These are phyloP conservation scores for Thelonectria olida DNA, from an alignment of 2,329 filamentous ascomycete species.

Conservation along the genomic window DNA sequence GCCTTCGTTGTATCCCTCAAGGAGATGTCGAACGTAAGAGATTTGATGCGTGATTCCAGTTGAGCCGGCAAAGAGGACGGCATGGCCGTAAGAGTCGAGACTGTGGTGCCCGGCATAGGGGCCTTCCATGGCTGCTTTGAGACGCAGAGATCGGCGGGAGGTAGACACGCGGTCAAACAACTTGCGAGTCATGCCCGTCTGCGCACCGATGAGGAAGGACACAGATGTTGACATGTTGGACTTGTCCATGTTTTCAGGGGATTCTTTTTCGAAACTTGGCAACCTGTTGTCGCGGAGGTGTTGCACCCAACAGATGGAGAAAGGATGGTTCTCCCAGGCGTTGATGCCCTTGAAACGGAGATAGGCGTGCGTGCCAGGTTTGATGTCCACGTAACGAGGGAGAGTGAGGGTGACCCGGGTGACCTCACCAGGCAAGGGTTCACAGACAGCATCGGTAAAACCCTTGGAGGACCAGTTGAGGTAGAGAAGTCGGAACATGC, in stretches of 20 bases:
- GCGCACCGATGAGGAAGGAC: conserved; percentile 86
- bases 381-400: conserved; percentile 71
- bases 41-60: conserved; percentile 97
- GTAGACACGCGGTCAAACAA: conserved; percentile 76
- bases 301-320: conserved; percentile 80
- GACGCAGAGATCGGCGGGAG: conserved; percentile 63
- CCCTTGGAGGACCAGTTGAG: conserved; percentile 69
- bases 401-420: conserved; percentile 76
- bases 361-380: conserved; percentile 79
- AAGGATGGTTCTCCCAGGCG: conserved; percentile 79
- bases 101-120: conserved; percentile 87
- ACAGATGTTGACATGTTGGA: conserved; percentile 64
- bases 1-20: conserved; percentile 73
- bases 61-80: conserved; percentile 89
- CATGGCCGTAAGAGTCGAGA: conserved; percentile 91
- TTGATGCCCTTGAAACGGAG: conserved; percentile 74
- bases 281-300: conserved; percentile 55
- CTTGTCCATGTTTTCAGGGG: conserved; percentile 50
- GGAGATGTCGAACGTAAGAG: conserved; percentile 82
- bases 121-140: conserved; percentile 84
- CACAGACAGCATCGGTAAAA: conserved; percentile 71
- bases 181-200: conserved; percentile 86
- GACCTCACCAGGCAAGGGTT: conserved; percentile 75
- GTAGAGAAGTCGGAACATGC: conserved; percentile 71
- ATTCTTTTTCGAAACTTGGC: conserved; percentile 53